A percentile compares a stretch with the other conserved stretches of the same genome.
Evolutionary conservation across 305 asterid species (phyloP).

Genomic region (Salvia sclarea): DNA sequence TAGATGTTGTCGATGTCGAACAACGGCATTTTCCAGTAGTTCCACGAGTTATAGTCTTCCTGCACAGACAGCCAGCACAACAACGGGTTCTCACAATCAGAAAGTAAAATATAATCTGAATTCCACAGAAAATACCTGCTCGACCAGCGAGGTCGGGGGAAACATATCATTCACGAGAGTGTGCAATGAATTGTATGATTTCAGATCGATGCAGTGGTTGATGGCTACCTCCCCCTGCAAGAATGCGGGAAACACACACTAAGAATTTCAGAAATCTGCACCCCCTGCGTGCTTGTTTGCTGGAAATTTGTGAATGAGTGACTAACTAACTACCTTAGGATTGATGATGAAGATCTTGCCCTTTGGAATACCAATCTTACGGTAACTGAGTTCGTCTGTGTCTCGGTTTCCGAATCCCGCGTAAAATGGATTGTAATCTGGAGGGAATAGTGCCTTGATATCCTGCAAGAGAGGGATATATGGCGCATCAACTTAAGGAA

Average conservation of each 20-base stretch:
- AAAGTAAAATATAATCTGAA: neutral
- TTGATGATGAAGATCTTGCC: constrained; percentile 96
- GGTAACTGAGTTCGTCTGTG: constrained; percentile 96
- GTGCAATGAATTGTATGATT: constrained; percentile 89
- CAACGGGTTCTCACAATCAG: neutral
- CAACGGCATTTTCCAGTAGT: constrained; percentile 83
- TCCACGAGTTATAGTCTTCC: constrained; percentile 93
- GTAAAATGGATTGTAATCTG: constrained; percentile 91
- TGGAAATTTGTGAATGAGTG: constrained; percentile 10
- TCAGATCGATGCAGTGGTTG: constrained; percentile 79
- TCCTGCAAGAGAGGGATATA: constrained; percentile 55
- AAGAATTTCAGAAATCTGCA: neutral
- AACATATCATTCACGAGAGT: constrained; percentile 95
- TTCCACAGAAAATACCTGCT: constrained; percentile 59
- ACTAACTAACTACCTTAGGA: constrained; percentile 83
- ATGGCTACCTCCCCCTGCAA: constrained; percentile 98
- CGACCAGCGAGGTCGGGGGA: constrained; percentile 87
- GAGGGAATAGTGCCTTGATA: constrained; percentile 92
- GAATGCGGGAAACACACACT: neutral
- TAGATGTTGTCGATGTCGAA: constrained; percentile 54
- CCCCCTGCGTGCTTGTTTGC: neutral
- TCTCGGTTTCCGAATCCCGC: constrained; percentile 99
- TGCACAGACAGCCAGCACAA: constrained; percentile 34
- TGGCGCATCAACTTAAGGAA: neutral
- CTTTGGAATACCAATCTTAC: constrained; percentile 95